phyloP scores from a whole-genome alignment of 768 basidiomycete genomes.

The Tricholoma matsutake region DNA sequence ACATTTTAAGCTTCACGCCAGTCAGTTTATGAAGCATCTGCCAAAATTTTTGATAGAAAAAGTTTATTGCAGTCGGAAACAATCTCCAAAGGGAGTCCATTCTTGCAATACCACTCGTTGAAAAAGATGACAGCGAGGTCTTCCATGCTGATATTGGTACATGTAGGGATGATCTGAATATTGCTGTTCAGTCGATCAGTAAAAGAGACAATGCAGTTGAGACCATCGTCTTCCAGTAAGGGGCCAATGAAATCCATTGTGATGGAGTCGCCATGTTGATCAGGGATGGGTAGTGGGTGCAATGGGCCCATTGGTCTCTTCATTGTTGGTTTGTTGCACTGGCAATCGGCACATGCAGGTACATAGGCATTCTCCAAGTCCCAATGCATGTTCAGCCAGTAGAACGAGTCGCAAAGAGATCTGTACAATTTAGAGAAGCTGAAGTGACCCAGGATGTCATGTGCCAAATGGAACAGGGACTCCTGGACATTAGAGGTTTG shows the following conservation, averaged over 20 bases:
- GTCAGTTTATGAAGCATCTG: slow-evolving; percentile 4
- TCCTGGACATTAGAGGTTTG: slow-evolving; percentile 33
- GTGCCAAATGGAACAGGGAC: slow-evolving; percentile 13
- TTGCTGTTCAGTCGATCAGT: slow-evolving; percentile 24
- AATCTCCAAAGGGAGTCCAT: slow-evolving; percentile 31
- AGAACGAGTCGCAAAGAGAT: slow-evolving; percentile 15
- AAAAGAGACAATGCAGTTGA: slow-evolving; percentile 22
- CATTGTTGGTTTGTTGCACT: slow-evolving; percentile 25
- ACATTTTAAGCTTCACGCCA: slow-evolving; percentile 27
- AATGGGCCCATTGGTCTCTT: background rate
- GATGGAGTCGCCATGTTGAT: too few relatives aligned
- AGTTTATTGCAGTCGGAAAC: background rate
- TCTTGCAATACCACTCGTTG: slow-evolving; percentile 10
- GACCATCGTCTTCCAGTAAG: slow-evolving; percentile 1
- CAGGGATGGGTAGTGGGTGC: too few relatives aligned
- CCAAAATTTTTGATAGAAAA: slow-evolving; percentile 33
- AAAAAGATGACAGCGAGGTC: slow-evolving; percentile 23
- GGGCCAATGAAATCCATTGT: too few relatives aligned
- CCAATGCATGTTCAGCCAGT: slow-evolving; percentile 32
- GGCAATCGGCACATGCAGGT: slow-evolving; percentile 5
- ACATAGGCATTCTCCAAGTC: slow-evolving; percentile 3
- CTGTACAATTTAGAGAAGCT: too few relatives aligned
- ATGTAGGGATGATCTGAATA: slow-evolving; percentile 13
- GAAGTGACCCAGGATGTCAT: background rate
- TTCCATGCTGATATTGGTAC: slow-evolving; percentile 8